Base-by-base conservation (phyloP, 768 basidiomycete species). In the Pleurotus ostreatus region DNA sequence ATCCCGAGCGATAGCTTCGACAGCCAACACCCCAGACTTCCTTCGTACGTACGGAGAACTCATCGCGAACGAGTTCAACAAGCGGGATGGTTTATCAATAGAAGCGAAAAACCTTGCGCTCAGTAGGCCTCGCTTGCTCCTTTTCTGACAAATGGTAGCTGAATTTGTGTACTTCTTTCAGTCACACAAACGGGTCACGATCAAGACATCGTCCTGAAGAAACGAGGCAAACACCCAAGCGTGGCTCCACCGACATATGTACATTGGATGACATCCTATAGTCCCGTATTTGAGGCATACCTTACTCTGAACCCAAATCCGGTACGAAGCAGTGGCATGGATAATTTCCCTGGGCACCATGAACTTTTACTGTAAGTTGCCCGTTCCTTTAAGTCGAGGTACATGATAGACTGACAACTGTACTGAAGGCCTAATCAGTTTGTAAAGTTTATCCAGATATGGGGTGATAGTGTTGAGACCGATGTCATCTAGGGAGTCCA, bases 181-280 rank as follows among this genome's bases (percentile, higher is more conserved):
- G 48, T 49, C 3, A 49, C 48, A 26, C 48, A 49, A 13, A 49
- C 48, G 15, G 48, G 48, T 5, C 48, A 49, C 15, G 48, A 49
- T 18, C 48, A 49, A 34, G 48, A 49, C n/a, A 15, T 18, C 8
- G 7, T 18, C 26, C 26, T 49, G 15, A 49, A 49, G 18, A 49
- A 49, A 18, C 11, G 15, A 15, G 48, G 48, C 3, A 49, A 49
- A 15, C 48, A 18, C 4, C 48, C 48, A 15, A 26, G 25, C 5
- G 30, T 49, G n/a, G 25, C 48, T n/a, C 48, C 48, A 2, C 48
- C 30, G 5, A 49, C 48, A 23, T 22, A 18, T n/a, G 48, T 49
- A 11, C 48, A 49, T 34, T 22, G 25, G 13, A 26, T 49, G 25
- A 49, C 48, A 4, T 49, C 48, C 23, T 49, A 49, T 26, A 34